phyloP scores from a whole-genome alignment of 1,284 basidiomycete species.

The Schizophyllum amplum region DNA sequence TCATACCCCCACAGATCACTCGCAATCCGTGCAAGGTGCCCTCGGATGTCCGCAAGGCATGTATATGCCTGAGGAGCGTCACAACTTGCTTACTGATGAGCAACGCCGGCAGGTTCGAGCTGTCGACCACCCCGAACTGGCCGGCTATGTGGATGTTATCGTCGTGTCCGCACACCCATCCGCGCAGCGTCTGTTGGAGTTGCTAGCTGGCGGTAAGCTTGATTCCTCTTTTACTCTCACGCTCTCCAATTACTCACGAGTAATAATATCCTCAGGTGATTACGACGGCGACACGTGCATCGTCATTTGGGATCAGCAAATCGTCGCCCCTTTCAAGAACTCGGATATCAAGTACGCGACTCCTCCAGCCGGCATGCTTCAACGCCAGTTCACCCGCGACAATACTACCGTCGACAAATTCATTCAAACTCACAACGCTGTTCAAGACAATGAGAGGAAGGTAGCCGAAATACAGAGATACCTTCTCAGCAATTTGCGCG shows the following conservation, averaged over 20 bases:
- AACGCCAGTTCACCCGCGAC: constrained; percentile 21
- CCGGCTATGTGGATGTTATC: constrained; percentile 31
- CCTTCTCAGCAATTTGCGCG: constrained; percentile 26
- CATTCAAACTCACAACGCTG: constrained; percentile 11
- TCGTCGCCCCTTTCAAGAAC: constrained; percentile 28
- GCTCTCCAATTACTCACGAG: constrained; percentile 19
- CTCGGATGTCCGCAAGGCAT: constrained; percentile 36
- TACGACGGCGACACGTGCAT: constrained; percentile 37
- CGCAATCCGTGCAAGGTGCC: constrained; percentile 40
- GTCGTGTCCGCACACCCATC: constrained; percentile 26
- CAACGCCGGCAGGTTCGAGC: constrained; percentile 28
- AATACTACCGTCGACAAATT: constrained; percentile 23
- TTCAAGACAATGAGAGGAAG: constrained; percentile 7
- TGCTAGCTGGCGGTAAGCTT: constrained; percentile 31
- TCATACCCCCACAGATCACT: constrained; percentile 21
- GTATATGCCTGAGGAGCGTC: background rate
- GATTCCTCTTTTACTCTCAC: background rate
- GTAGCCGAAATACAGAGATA: constrained; percentile 25
- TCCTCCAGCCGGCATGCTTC: constrained; percentile 21
- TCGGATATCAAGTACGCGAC: constrained; percentile 25
- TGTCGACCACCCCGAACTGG: constrained; percentile 25
- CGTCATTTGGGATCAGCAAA: constrained; percentile 29
- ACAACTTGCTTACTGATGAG: background rate
- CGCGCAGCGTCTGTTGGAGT: constrained; percentile 26
- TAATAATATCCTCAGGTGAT: no score